phyloP scores from a whole-genome alignment of 2,329 filamentous ascomycete genomes.

The Incumbomyces delicatus region DNA sequence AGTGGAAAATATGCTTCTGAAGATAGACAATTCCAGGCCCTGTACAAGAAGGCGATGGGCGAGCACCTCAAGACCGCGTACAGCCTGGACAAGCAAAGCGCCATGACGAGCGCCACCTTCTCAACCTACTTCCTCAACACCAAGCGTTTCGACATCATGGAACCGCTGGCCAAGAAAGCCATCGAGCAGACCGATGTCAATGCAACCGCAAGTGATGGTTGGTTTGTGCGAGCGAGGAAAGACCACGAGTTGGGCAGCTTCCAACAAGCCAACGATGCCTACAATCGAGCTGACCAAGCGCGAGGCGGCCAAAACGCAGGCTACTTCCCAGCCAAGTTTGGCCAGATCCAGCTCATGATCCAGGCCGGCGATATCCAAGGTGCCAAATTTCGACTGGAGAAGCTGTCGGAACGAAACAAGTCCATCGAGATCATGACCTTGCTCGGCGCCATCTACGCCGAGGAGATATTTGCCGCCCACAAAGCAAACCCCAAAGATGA shows the following conservation, averaged over 20 bases:
- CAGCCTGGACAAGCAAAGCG: conserved; percentile 84
- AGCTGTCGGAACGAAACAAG: conserved; percentile 79
- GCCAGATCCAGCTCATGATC: conserved; percentile 79
- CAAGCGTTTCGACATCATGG: conserved; percentile 70
- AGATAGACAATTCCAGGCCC: conserved; percentile 69
- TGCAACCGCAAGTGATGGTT: conserved; percentile 91
- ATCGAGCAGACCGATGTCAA: conserved; percentile 96
- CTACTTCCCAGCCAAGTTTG: conserved; percentile 90
- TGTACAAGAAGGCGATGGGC: conserved; percentile 91
- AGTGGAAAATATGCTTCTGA: conserved; percentile 74
- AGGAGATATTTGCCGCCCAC: conserved; percentile 80
- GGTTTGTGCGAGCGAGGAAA: conserved; percentile 88
- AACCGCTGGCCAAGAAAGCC: conserved; percentile 79
- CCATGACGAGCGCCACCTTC: conserved; percentile 82
- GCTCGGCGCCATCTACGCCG: conserved; percentile 82
- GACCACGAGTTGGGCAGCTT: conserved; percentile 74
- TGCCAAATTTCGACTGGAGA: conserved; percentile 87
- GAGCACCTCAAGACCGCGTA: conserved; percentile 89
- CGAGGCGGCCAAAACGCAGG: conserved; percentile 84
- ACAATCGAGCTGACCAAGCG: conserved; percentile 81
- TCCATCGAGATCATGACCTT: conserved; percentile 83
- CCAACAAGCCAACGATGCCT: conserved; percentile 71
- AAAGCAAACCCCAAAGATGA: conserved; percentile 71
- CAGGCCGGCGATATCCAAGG: conserved; percentile 70
- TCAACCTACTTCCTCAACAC: conserved; percentile 79